Evolutionary conservation across 2,329 filamentous ascomycete genomes (phyloP).

Genomic region (Apiospora aurea): DNA sequence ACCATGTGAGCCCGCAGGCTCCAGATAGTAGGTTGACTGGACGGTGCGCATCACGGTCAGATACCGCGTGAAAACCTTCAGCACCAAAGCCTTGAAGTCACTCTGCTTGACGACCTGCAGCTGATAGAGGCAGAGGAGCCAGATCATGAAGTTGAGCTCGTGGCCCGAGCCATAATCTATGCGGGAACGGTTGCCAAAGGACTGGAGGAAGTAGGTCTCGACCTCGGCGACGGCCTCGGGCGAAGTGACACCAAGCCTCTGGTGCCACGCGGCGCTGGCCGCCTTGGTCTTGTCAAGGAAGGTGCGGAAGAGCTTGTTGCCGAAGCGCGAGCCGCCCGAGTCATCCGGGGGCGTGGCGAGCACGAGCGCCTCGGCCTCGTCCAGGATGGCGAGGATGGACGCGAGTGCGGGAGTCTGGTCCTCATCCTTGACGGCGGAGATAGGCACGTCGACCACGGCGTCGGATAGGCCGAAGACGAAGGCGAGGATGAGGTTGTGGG

Average conservation of each 20-base stretch:
- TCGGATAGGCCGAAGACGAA: slow-evolving; percentile 91
- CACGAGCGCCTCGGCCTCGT: slow-evolving; percentile 72
- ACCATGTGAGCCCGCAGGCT: slow-evolving; percentile 94
- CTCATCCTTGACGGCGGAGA: slow-evolving; percentile 65
- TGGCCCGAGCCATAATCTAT: slow-evolving; percentile 98
- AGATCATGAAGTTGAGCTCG: slow-evolving; percentile 96
- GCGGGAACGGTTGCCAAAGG: slow-evolving; percentile 83
- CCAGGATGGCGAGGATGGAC: slow-evolving; percentile 73
- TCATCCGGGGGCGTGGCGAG: slow-evolving; percentile 79
- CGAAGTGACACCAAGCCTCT: slow-evolving; percentile 59
- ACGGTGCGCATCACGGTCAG: slow-evolving; percentile 85
- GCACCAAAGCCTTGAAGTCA: slow-evolving; percentile 77
- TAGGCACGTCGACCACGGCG: slow-evolving; percentile 73
- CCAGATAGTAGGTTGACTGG: slow-evolving; percentile 93
- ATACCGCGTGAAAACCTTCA: slow-evolving; percentile 83
- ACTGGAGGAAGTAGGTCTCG: slow-evolving; percentile 80
- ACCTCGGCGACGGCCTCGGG: slow-evolving; percentile 70
- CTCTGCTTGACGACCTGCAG: slow-evolving; percentile 67
- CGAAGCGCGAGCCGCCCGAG: slow-evolving; percentile 88
- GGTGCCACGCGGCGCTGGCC: slow-evolving; percentile 68
- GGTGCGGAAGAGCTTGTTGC: slow-evolving; percentile 87
- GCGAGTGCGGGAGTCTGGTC: slow-evolving; percentile 66
- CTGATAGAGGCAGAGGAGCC: slow-evolving; percentile 93
- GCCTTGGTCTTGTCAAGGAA: slow-evolving; percentile 76
- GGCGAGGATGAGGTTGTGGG: slow-evolving; percentile 77